Evolutionary conservation across 2,329 filamentous ascomycete species (phyloP).

Genomic region (Penicillium hordei): DNA sequence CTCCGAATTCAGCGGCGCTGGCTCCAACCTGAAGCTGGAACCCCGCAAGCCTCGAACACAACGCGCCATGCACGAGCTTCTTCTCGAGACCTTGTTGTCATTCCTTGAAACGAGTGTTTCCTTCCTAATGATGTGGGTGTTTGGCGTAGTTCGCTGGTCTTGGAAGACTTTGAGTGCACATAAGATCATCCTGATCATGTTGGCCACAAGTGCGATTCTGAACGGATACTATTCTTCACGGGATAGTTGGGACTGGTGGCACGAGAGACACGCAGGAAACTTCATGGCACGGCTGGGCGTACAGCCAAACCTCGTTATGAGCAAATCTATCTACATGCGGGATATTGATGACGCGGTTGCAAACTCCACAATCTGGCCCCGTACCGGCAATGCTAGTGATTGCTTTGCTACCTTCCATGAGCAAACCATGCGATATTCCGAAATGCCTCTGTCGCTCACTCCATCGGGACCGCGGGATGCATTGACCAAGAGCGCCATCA

Average conservation of each 20-base stretch:
- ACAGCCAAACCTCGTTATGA: conserved; percentile 75
- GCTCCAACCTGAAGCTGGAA: conserved; percentile 36
- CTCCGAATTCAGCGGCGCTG: conserved; percentile 40
- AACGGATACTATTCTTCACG: conserved; percentile 76
- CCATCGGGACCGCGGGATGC: conserved; percentile 30
- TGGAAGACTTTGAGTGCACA: conserved; percentile 72
- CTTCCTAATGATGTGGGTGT: conserved; percentile 73
- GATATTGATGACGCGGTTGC: conserved; percentile 70
- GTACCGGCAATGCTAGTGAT: conserved; percentile 31
- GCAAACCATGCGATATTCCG: conserved; percentile 37
- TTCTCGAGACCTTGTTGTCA: conserved; percentile 71
- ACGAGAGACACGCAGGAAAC: conserved; percentile 72
- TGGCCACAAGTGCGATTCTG: conserved; percentile 66
- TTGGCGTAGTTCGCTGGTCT: conserved; percentile 63
- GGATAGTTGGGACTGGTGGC: conserved; percentile 77
- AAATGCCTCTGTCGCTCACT: conserved; percentile 32
- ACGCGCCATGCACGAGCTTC: conserved; percentile 64
- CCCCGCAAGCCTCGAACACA: conserved; percentile 59
- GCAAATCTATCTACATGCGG: conserved; percentile 76
- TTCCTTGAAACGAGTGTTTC: conserved; percentile 72
- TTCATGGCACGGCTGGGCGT: conserved; percentile 85
- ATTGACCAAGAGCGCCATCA: conserved; percentile 40
- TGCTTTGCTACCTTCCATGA: conserved; percentile 49
- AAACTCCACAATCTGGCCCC: conserved; percentile 33
- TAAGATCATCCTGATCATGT: conserved; percentile 67